These are phyloP conservation scores for Termitomyces bulborhizus DNA, from an alignment of 768 basidiomycete species.

Conservation along the genomic window DNA sequence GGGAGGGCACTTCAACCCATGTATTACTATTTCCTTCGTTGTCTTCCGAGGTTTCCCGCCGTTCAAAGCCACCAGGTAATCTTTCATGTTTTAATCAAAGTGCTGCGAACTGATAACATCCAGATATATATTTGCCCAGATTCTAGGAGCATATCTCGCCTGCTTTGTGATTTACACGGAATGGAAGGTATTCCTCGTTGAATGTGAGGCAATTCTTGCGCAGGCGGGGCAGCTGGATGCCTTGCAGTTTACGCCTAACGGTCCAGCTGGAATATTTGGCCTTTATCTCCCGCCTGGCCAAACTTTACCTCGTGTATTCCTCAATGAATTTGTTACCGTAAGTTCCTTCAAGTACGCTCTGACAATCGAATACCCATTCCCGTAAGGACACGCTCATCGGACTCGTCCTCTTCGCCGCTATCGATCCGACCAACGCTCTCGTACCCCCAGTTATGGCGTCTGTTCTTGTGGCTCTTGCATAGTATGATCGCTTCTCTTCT, in stretches of 20 bases:
- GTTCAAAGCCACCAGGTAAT: slow-evolving; percentile 42
- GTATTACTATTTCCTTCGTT: slow-evolving; percentile 46
- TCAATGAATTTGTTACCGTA: slow-evolving; percentile 54
- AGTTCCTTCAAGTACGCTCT: slow-evolving; percentile 13
- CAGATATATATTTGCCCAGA: slow-evolving; percentile 62
- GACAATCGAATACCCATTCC: background rate
- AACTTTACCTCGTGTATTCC: slow-evolving; percentile 36
- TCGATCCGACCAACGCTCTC: slow-evolving; percentile 55
- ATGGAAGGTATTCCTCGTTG: slow-evolving; percentile 44
- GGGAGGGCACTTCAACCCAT: slow-evolving; percentile 62
- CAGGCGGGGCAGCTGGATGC: slow-evolving; percentile 17
- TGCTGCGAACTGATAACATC: background rate
- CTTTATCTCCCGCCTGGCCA: slow-evolving; percentile 39
- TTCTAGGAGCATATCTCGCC: slow-evolving; percentile 59
- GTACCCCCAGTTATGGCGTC: slow-evolving; percentile 47
- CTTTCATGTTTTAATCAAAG: background rate
- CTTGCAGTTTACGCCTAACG: slow-evolving; percentile 29
- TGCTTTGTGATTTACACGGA: slow-evolving; percentile 55
- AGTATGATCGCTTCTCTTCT: slow-evolving; percentile 31
- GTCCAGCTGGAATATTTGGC: slow-evolving; percentile 46
- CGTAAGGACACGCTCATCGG: slow-evolving; percentile 41
- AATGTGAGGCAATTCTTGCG: slow-evolving; percentile 23
- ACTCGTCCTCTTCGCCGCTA: slow-evolving; percentile 42
- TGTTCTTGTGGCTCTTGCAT: slow-evolving; percentile 48
- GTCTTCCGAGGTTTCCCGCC: slow-evolving; percentile 53